Evolutionary conservation across 1,284 basidiomycete genomes (phyloP), one percentile per base, ranked within the genome.

Genomic region (Phellopilus nigrolimitatus): DNA sequence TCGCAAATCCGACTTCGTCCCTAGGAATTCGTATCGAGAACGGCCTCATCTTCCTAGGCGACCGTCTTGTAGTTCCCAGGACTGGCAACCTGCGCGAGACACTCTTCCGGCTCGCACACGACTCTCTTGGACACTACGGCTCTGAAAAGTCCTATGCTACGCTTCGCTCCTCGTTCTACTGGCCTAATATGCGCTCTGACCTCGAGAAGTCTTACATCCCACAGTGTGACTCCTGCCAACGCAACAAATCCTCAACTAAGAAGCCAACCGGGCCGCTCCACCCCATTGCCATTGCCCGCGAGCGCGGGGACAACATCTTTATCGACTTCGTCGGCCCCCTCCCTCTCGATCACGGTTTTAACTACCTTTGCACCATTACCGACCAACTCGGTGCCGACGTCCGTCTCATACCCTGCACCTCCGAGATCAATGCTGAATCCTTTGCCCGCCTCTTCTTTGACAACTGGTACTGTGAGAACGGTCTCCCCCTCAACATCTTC

Each of bases 321-420:
- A 62, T 69, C 13, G 67, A 70, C 43, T 67, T 69, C 42, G 61
- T 70, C 9, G 64, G 67, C 3, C 66, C 64, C 0, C 55, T 70
- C 1, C 60, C 58, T 0, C 30, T 47, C 12, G 58, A 60, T 39
- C 24, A 45, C 0, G 57, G 56, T 12, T 52, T 38, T 34, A 51
- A 62, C 52, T 37, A 21, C 10, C 31, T 58, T 9, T 17, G 36
- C 3, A 57, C 55, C 1, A 55, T 58, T 4, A 58, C 52, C 1
- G 49, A 58, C 31, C 30, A 24, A 12, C 33, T 58, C 17, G 38
- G 36, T 38, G 64, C 73, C 45, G 61, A 52, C 34, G 24, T 47
- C 12, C 46, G 28, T n/a, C 6, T 52, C n/a, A 19, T 69, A 6
- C 64, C 57, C 22, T 37, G 60, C 1, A 19, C 28, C 3, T 55